Percentiles rank a stretch among this genome's conserved stretches.
phyloP scores from a whole-genome alignment of 2,329 filamentous ascomycete species.

The Aspergillus sp. region DNA sequence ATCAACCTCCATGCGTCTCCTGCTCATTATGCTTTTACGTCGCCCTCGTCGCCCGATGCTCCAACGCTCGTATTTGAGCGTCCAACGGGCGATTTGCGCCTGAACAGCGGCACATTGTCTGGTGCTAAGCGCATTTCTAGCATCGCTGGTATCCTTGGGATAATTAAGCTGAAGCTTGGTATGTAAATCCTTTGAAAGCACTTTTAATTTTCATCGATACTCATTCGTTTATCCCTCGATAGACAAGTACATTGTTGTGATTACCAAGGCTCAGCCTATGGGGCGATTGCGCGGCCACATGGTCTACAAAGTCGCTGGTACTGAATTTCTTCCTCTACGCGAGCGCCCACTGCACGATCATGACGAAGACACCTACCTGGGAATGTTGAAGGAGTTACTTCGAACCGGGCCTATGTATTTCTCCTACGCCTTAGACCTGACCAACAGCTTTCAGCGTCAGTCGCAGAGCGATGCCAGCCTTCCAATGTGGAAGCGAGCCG shows the following conservation, averaged over 20 bases:
- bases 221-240: slow-evolving; percentile 21
- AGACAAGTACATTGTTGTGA: slow-evolving; percentile 96
- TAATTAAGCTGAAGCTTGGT: slow-evolving; percentile 92
- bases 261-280: slow-evolving; percentile 89
- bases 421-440: slow-evolving; percentile 94
- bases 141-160: slow-evolving; percentile 90
- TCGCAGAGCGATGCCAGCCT: slow-evolving; percentile 68
- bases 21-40: slow-evolving; percentile 94
- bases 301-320: slow-evolving; percentile 88
- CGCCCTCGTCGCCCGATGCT: slow-evolving; percentile 86
- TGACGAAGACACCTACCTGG: slow-evolving; percentile 90
- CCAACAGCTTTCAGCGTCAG: slow-evolving; percentile 94
- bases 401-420: slow-evolving; percentile 92
- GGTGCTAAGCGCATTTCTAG: slow-evolving; percentile 85
- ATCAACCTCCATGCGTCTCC: slow-evolving; percentile 93
- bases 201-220: not conserved
- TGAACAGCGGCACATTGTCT: slow-evolving; percentile 75
- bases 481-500: slow-evolving; percentile 86
- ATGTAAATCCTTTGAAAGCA: slow-evolving; percentile 29
- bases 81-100: slow-evolving; percentile 83
- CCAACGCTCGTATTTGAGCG: slow-evolving; percentile 86
- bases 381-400: slow-evolving; percentile 76
- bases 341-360: slow-evolving; percentile 87
- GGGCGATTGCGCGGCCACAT: slow-evolving; percentile 92
- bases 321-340: slow-evolving; percentile 90